Percentiles rank a stretch among this genome's conserved stretches.
Evolutionary conservation across 2,329 filamentous ascomycete genomes (phyloP).

Genomic region (Talaromyces amestolkiae): DNA sequence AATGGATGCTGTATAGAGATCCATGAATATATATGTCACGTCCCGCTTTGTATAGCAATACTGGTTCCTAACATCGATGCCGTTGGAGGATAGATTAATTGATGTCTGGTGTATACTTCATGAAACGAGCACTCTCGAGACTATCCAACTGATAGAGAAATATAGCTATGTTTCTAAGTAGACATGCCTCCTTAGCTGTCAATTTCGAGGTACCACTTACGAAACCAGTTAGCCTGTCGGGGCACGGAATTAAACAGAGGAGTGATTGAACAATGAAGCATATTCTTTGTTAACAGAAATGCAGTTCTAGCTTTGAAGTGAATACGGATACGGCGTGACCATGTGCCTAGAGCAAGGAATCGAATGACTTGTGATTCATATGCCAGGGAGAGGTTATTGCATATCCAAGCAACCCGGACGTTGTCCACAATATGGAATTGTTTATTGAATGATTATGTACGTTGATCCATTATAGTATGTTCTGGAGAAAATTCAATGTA

Average conservation of each 20-base stretch:
- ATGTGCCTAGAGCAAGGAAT: background rate
- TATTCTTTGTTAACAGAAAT: background rate
- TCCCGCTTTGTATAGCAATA: no score
- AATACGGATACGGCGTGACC: background rate
- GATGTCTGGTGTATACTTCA: background rate
- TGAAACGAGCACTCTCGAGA: background rate
- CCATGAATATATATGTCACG: no score
- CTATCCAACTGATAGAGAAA: no score
- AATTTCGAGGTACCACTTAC: background rate
- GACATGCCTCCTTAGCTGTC: background rate
- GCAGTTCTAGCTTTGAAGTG: no score
- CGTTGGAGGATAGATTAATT: background rate
- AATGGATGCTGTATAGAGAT: no score
- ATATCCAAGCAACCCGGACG: background rate
- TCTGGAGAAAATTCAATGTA: no score
- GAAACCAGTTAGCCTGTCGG: background rate
- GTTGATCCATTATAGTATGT: background rate
- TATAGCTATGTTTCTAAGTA: background rate
- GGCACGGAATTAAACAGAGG: background rate
- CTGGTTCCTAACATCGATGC: background rate
- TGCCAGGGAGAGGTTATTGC: background rate
- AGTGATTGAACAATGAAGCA: background rate
- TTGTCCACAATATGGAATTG: background rate
- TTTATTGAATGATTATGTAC: background rate
- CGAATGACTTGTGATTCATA: background rate